These are phyloP conservation scores for Agrostemma githago DNA, from an alignment of 148 eudicot species.

Conservation along the genomic window DNA sequence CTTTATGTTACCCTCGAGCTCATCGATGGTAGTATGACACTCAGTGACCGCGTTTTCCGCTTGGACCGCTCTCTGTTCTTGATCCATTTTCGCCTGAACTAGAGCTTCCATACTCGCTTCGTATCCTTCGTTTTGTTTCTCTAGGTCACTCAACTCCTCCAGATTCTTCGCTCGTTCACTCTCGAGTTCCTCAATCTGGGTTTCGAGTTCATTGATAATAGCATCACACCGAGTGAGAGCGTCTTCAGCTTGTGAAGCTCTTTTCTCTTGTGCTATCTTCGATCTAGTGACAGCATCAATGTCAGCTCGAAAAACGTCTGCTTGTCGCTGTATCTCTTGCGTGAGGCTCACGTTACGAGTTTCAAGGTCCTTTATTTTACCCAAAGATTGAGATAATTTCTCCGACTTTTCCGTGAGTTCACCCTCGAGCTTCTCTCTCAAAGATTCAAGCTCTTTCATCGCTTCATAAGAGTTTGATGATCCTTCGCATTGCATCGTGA, in stretches of 20 bases:
- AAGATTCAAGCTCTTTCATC: conserved; percentile 27
- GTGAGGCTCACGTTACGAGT: conserved; percentile 24
- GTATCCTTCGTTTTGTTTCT: conserved; percentile 27
- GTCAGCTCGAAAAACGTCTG: conserved; percentile 20
- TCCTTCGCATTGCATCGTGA: conserved; percentile 79
- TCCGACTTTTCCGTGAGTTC: conserved; percentile 30
- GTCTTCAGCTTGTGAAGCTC: conserved; percentile 30
- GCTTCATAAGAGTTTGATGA: conserved; percentile 51
- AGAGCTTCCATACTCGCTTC: conserved; percentile 36
- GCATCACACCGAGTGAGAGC: conserved; percentile 24
- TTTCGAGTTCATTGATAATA: conserved; percentile 29
- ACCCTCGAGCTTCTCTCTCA: conserved; percentile 31
- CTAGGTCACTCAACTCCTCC: conserved; percentile 32
- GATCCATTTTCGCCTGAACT: conserved; percentile 29
- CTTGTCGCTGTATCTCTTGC: conserved; percentile 29
- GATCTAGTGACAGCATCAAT: conserved; percentile 20
- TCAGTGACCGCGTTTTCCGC: conserved; percentile 26
- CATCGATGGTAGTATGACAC: conserved; percentile 31
- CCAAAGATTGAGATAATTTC: conserved; percentile 32
- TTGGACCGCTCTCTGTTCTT: conserved; percentile 31
- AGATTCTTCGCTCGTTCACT: conserved; percentile 27
- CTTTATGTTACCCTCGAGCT: conserved; percentile 52
- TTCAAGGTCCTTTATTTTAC: conserved; percentile 29
- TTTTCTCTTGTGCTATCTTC: conserved; percentile 25
- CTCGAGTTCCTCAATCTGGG: conserved; percentile 23